Evolutionary conservation across 1,139 yeast genomes (phyloP), one percentile per base, ranked within the genome.

Genomic region (Komagataea norvegica): DNA sequence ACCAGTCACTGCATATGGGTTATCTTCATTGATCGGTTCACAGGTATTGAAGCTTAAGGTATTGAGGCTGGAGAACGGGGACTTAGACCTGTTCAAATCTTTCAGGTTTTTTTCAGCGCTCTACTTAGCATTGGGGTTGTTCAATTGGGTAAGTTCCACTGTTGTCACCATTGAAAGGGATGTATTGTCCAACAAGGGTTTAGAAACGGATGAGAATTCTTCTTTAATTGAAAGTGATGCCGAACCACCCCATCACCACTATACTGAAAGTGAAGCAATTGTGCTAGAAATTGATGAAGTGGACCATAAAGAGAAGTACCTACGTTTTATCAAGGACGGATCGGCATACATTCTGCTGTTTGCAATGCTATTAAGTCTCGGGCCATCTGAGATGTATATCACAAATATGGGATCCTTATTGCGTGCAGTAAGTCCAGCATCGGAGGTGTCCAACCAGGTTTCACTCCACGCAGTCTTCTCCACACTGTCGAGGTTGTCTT

Each of bases 1-100:
- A 26, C 97, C 97, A 0, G 89, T 91, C 4, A 77, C 94, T 1
- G 81, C 84, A 46, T 88, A 83, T 59, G 97, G 97, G 1, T 57
- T 87, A 21, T 81, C 94, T 8, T 77, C 95, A 29, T 58, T 51
- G 44, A 56, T 50, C 40, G 69, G 59, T 33, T 75, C 81, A 8
- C 83, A 75, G 51, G 46, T 77, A 7, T 57, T 79, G 54, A 70
- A 72, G 38, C 43, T 68, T 29, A 44, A 55, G 4, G 61, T 62
- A 44, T 72, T 79, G 51, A 45, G 45, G 7, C 48, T 49, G 18
- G 35, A 46, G 7, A 54, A 52, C 18, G 61, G 57, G 3, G 51
- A 56, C 11, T 57, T 83, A 31, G 68, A 78, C 49, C 61, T 85
- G 33, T 57, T 64, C 28, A 62, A 59, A 35, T 77, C 82, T 2